Base-by-base conservation (phyloP, 495 filamentous ascomycete genomes). In the Xylaria flabelliformis region DNA sequence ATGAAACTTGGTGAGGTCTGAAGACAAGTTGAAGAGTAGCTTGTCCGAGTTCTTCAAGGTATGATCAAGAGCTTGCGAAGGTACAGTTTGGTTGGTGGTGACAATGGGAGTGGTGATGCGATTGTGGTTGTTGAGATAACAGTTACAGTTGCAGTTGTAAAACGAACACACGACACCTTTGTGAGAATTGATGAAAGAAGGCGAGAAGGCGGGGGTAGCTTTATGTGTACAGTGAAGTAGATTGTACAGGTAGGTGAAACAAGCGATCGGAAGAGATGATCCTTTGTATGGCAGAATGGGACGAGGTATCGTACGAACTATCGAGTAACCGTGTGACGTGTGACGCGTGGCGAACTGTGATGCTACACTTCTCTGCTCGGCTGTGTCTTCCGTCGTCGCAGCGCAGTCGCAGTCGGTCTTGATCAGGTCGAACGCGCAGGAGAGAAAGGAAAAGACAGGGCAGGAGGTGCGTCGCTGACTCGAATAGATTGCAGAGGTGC, bases 221-320 rank as follows among this genome's bases (percentile, higher is more conserved):
- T 70, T 70, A 70, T 70, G 36, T 51, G 58, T 39, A 39, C 36
- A 39, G 36, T 44, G n/a, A 41, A 44, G 17, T 26, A 26, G 24
- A 41, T 9, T 1, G 42, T 39, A 17, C 13, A 19, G 26, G 26
- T 29, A 29, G 26, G 26, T 71, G 69, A 71, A 64, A 71, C 61
- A 48, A 17, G 34, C 39, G 17, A 50, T 58, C 50, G 62, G 62
- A 66, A 55, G 69, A 71, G 59, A 55, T 62, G 48, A 51, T n/a
- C 51, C 70, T 72, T 72, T 67, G 70, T 72, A 36, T 53, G 58
- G 67, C 15, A 21, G 67, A 15, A 64, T 71, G 69, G 69, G 15
- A 55, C 48, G 50, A 72, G 15, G 46, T 48, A 67, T 72, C 70
- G 70, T 72, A 72, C 63, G 63, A 72, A 66, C 34, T 2, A 3